phyloP scores from a whole-genome alignment of 1,284 basidiomycete genomes.

The Volvariella volvacea region DNA sequence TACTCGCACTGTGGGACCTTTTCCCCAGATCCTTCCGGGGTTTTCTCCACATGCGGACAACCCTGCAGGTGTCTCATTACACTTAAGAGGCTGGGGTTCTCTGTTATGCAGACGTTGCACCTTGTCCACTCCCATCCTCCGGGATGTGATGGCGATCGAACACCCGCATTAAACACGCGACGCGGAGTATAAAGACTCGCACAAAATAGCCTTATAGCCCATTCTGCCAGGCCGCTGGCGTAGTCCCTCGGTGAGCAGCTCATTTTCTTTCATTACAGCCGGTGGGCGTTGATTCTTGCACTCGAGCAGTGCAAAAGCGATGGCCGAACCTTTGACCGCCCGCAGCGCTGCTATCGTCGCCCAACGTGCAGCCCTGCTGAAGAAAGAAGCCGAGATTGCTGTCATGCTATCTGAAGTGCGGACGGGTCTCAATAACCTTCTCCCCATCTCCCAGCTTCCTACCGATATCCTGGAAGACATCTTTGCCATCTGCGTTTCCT shows the following conservation, averaged over 20 bases:
- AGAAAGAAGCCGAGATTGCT: constrained; percentile 18
- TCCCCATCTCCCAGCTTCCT: constrained; percentile 23
- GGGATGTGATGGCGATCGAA: not conserved
- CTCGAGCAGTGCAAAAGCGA: not conserved
- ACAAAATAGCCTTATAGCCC: not conserved
- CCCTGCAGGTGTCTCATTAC: no score
- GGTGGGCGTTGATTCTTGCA: not conserved
- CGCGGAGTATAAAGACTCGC: constrained; percentile 1
- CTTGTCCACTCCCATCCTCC: no score
- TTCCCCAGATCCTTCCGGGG: no score
- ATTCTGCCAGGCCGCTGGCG: no score
- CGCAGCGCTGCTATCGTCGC: not conserved
- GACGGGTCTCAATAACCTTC: constrained; percentile 18
- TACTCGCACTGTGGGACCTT: no score
- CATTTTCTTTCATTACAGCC: not conserved
- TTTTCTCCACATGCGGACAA: no score
- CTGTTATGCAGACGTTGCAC: no score
- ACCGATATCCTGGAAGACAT: constrained; percentile 29
- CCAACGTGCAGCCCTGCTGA: constrained; percentile 10
- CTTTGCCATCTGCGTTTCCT: constrained; percentile 26
- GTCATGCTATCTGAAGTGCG: constrained; percentile 18
- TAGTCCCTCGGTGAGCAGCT: no score
- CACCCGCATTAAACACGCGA: constrained; percentile 1
- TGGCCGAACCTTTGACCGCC: not conserved
- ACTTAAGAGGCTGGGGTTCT: no score